Percentiles rank a stretch among this genome's conserved stretches.
Conservation (phyloP, 2,329 filamentous ascomycete species). For the Talaromyces marneffei region DNA sequence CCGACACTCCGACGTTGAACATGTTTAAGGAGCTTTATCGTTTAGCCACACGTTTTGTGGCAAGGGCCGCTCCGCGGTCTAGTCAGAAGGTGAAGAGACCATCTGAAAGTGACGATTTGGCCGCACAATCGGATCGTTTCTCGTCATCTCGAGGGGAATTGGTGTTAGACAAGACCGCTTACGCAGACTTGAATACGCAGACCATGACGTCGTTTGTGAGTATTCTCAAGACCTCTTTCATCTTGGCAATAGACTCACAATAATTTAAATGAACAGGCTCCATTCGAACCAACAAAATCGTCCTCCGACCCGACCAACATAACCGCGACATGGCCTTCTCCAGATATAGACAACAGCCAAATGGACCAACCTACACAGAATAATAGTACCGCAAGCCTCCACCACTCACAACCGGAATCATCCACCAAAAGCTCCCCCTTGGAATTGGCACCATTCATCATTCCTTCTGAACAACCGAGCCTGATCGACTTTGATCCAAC, state of each 20-base stretch:
- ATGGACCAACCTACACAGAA: neutral
- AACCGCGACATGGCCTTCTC: neutral
- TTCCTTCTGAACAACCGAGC: slow-evolving; percentile 4
- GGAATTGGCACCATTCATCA: slow-evolving; percentile 7
- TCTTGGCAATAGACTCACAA: neutral
- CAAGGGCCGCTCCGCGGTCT: neutral
- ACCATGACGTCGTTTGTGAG: neutral
- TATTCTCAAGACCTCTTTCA: neutral
- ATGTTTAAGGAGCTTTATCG: slow-evolving; percentile 8
- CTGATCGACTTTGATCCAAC: slow-evolving; percentile 2
- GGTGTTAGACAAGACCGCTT: neutral
- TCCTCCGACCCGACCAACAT: neutral
- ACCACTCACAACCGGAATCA: neutral
- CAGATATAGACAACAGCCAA: neutral
- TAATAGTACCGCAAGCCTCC: neutral
- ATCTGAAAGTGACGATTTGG: neutral
- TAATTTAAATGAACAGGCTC: neutral
- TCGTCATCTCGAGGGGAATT: neutral
- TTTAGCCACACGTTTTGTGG: slow-evolving; percentile 3
- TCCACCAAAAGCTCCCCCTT: neutral
- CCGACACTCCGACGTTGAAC: slow-evolving; percentile 1
- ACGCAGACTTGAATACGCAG: neutral
- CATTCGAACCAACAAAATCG: neutral
- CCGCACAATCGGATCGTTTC: neutral
- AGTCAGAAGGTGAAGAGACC: neutral